phyloP scores from a whole-genome alignment of 108 stramenopile genomes.

The Nannochloropsis salina region DNA sequence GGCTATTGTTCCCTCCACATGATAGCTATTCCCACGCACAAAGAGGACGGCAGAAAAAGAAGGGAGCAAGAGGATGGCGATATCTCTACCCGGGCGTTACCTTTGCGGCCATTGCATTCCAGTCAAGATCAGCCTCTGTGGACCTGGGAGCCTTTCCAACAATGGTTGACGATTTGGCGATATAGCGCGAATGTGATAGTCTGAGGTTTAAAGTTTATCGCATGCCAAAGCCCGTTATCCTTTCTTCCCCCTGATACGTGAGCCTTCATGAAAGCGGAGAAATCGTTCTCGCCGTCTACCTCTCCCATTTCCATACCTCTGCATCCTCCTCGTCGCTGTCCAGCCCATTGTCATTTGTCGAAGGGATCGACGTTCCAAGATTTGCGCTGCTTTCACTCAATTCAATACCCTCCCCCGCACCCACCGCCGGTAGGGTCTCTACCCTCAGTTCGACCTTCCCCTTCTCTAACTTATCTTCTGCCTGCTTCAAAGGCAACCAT shows the following conservation, averaged over 20 bases:
- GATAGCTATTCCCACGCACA: background rate
- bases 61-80: background rate
- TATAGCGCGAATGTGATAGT: too few relatives aligned
- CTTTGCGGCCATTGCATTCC: background rate
- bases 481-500: constrained; percentile 2
- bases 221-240: too few relatives aligned
- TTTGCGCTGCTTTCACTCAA: background rate
- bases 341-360: background rate
- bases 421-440: background rate
- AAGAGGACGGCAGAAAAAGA: background rate
- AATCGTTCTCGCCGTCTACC: background rate
- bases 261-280: too few relatives aligned
- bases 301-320: background rate
- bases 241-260: too few relatives aligned
- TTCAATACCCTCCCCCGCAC: background rate
- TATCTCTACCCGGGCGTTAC: background rate
- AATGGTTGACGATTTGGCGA: background rate
- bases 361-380: background rate
- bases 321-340: background rate
- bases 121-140: constrained; percentile 19
- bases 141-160: background rate
- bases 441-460: background rate
- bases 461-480: background rate
- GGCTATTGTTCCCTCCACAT: too few relatives aligned
- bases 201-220: too few relatives aligned